Conservation (phyloP, 1,139 yeast genomes). For the Taphrina pruni region DNA sequence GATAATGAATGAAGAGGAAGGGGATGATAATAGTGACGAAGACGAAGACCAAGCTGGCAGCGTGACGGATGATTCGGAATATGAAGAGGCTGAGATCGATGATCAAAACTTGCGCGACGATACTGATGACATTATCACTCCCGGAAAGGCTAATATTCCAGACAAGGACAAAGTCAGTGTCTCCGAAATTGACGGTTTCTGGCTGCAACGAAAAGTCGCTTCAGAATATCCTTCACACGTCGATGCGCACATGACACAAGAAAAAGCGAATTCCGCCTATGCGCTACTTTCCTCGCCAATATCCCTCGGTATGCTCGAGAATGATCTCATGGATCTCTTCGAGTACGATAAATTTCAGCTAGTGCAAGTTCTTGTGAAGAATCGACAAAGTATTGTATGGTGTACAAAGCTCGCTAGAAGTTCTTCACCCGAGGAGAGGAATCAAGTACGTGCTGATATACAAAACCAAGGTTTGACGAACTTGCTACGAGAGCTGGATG, state of each 20-base stretch:
- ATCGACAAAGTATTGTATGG: slow-evolving; percentile 64
- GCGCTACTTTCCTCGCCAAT: slow-evolving; percentile 52
- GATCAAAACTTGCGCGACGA: slow-evolving; percentile 49
- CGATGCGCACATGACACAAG: slow-evolving; percentile 55
- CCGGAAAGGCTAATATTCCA: slow-evolving; percentile 29
- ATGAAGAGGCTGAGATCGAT: slow-evolving; percentile 50
- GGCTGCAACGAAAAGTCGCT: slow-evolving; percentile 59
- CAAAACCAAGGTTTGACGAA: slow-evolving; percentile 51
- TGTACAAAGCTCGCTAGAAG: slow-evolving; percentile 58
- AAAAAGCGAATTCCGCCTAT: slow-evolving; percentile 50
- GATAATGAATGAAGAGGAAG: slow-evolving; percentile 56
- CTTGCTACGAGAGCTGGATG: slow-evolving; percentile 50
- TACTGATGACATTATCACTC: slow-evolving; percentile 40
- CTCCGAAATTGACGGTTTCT: slow-evolving; percentile 58
- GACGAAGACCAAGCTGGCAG: slow-evolving; percentile 50
- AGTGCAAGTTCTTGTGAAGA: slow-evolving; percentile 59
- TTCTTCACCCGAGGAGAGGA: slow-evolving; percentile 53
- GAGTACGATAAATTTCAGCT: slow-evolving; percentile 59
- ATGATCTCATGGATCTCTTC: slow-evolving; percentile 59
- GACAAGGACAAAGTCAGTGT: slow-evolving; percentile 48
- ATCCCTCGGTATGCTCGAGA: slow-evolving; percentile 59
- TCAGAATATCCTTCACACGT: slow-evolving; percentile 47
- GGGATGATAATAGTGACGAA: slow-evolving; percentile 51
- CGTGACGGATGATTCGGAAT: slow-evolving; percentile 50
- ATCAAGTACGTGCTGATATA: slow-evolving; percentile 52